Base-by-base conservation (phyloP, 805 yeast genomes). In the Saccharomycopsis babjevae region DNA sequence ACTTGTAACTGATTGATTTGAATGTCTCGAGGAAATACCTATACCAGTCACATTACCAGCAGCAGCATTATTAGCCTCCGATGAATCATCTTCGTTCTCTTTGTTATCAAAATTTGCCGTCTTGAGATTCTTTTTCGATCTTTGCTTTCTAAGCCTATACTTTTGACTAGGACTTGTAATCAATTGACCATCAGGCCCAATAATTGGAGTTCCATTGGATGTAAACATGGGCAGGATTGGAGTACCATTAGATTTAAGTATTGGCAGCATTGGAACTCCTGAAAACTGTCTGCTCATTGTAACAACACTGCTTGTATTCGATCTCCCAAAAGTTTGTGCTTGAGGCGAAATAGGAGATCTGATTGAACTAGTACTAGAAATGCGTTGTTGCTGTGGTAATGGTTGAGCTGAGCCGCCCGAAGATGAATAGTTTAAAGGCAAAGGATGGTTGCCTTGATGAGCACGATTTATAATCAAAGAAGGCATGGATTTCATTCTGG, bases 21-120 rank as follows among this genome's bases (percentile, higher is more conserved):
- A 42, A 20, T 20, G 50, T 15, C 38, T 32, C 20, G 50, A 28
- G 68, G 79, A 64, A 74, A 79, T 62, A 63, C 77, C 54, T 75
- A 77, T 64, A 70, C 74, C 6, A 75, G 78, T 66, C 79, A 79
- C 1, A 75, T 77, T 13, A 71, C 75, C 7, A 80, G 77, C 63
- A 74, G 70, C 61, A 64, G 73, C 13, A 71, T 76, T 11, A 69
- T 67, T 61, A 52, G 30, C 13, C 1, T 13, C 28, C 28, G 22
- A 22, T 10, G n/a, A 7, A 36, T 64, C 66, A 56, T 64, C 65
- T 32, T 62, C 52, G 6, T 60, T 57, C 36, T 64, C 60, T 15
- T 62, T 62, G 20, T 43, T 34, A 13, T 57, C 46, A 18, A 63
- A 39, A 22, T 61, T 60, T 22, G 20, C 46, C 18, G 59, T 38